Base-by-base conservation (phyloP, 225 moss, liverwort and hornwort species). In the Bryum argenteum region DNA sequence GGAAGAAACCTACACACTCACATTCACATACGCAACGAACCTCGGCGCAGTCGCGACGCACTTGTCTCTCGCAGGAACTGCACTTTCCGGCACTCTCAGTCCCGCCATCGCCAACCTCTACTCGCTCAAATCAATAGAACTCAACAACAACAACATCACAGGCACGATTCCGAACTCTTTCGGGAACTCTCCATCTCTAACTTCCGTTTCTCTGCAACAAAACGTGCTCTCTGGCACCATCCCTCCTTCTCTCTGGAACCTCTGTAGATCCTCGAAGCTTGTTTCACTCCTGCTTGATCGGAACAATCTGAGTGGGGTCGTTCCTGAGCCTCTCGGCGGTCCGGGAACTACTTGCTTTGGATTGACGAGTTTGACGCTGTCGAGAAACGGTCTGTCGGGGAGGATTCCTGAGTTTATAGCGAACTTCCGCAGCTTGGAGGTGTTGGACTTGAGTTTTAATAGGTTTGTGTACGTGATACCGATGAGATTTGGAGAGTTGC, bases 391-490 rank as follows among this genome's bases (percentile, higher is more conserved):
- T 4, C 79, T 90, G 17, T 67, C 73, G 0, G 88, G 85, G 24
- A 67, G 19, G 75, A 88, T 90, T 12, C 88, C 85, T 12, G 26
- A 71, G 3, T 85, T 82, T 24, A 51, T 90, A 20, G 79, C 65
- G 13, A 81, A 79, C 63, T 88, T 85, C 9, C 79, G 56, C 17
- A 74, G 65, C 12, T 20, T 87, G 11, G 71, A 73, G 11, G 60
- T 71, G 71, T 78, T 90, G 37, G 79, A 87, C 57, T 69, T 90
- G 43, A 78, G 84, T 26, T 37, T 51, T 48, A 90, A 88, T 74
- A 70, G 38, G 50, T 83, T 90, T 22, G 80, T 73, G 11, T 85
- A 84, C 3, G 63, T 75, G 10, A 90, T 90, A 38, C 87, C 90
- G 15, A 18, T 37, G 33, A 37, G 19, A 19, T 80, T 80, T 14